Percentiles rank a stretch among this genome's conserved stretches.
Evolutionary conservation across 164 flowering plant genomes (phyloP).

Genomic region (Tetrastigma voinierianum): DNA sequence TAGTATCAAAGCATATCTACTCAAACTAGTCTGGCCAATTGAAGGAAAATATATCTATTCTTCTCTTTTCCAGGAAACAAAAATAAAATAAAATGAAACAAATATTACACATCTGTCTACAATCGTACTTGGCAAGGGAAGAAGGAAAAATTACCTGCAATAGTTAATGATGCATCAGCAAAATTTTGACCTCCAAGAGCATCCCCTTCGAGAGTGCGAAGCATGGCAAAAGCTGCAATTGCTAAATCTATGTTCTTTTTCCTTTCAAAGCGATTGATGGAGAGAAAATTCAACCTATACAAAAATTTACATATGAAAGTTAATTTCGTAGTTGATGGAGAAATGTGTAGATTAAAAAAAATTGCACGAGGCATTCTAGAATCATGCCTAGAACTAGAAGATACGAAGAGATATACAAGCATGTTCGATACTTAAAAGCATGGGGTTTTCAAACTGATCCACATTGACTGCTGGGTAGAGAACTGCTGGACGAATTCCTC

Average conservation of each 20-base stretch:
- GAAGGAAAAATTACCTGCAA: conserved; percentile 57
- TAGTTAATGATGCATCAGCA: conserved; percentile 50
- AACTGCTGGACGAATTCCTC: conserved; percentile 75
- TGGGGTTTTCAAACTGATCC: conserved; percentile 66
- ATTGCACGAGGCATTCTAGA: neutral
- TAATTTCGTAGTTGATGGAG: neutral
- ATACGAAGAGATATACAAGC: conserved; percentile 28
- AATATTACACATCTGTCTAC: neutral
- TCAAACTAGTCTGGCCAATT: too few relatives aligned
- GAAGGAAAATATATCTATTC: too few relatives aligned
- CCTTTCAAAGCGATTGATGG: conserved; percentile 90
- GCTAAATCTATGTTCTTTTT: conserved; percentile 92
- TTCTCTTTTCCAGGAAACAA: too few relatives aligned
- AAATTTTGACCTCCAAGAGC: conserved; percentile 31
- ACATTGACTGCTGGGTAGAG: conserved; percentile 92
- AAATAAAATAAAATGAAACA: too few relatives aligned
- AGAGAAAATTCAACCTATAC: conserved; percentile 71
- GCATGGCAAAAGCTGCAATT: conserved; percentile 74
- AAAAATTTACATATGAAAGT: neutral
- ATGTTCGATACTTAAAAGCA: conserved; percentile 56
- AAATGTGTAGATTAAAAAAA: neutral
- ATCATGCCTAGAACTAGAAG: conserved; percentile 15
- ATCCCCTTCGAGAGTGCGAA: conserved; percentile 36
- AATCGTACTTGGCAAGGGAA: neutral
- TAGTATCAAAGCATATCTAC: too few relatives aligned